Evolutionary conservation across 2,329 filamentous ascomycete genomes (phyloP).

Genomic region (Beauveria medogensis): DNA sequence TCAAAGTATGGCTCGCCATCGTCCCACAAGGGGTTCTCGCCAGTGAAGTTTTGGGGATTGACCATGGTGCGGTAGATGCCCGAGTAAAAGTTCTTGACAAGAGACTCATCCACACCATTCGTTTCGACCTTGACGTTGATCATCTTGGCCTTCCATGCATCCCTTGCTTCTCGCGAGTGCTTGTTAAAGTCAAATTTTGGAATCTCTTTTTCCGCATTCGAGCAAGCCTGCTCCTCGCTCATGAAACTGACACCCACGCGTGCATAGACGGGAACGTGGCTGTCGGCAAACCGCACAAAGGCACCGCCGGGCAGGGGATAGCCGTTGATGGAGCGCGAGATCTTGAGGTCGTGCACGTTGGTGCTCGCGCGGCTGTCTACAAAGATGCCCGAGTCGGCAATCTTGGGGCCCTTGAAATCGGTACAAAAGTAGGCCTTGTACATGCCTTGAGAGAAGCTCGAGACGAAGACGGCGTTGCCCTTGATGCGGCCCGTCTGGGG

Average conservation of each 20-base stretch:
- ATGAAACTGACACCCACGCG: slow-evolving; percentile 65
- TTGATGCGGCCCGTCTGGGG: slow-evolving; percentile 49
- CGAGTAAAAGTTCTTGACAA: slow-evolving; percentile 60
- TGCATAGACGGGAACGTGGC: slow-evolving; percentile 45
- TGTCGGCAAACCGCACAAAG: slow-evolving; percentile 52
- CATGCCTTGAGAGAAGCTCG: slow-evolving; percentile 56
- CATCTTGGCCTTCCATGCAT: slow-evolving; percentile 55
- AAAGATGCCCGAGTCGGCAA: slow-evolving; percentile 56
- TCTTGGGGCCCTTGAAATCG: slow-evolving; percentile 51
- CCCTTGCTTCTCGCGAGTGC: slow-evolving; percentile 42
- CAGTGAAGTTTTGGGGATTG: slow-evolving; percentile 65
- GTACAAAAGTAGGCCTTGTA: slow-evolving; percentile 59
- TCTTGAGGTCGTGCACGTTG: slow-evolving; percentile 37
- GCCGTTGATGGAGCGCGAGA: slow-evolving; percentile 42
- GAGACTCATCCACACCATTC: slow-evolving; percentile 40
- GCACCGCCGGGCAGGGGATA: slow-evolving; percentile 53
- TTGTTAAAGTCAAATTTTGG: slow-evolving; percentile 55
- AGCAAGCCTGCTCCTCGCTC: slow-evolving; percentile 56
- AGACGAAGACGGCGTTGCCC: slow-evolving; percentile 52
- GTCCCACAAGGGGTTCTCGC: slow-evolving; percentile 61
- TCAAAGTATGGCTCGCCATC: slow-evolving; percentile 65
- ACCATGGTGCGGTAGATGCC: slow-evolving; percentile 67
- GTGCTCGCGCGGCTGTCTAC: slow-evolving; percentile 46
- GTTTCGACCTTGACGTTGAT: slow-evolving; percentile 47
- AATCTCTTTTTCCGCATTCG: slow-evolving; percentile 61